Evolutionary conservation across 2,329 filamentous ascomycete genomes (phyloP).

Genomic region (Metarhizium sp.): DNA sequence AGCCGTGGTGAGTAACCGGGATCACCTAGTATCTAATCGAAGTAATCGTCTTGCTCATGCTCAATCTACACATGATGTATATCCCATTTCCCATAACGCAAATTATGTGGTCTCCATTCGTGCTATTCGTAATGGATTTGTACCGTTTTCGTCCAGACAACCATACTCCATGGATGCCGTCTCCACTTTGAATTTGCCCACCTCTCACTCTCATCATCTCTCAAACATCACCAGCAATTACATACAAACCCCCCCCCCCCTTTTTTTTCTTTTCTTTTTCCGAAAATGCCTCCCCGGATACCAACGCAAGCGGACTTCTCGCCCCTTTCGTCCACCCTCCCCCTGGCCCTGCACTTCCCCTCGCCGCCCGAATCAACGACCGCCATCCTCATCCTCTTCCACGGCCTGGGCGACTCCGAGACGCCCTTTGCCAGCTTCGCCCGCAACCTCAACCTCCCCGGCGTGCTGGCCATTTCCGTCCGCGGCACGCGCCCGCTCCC

Average conservation of each 20-base stretch:
- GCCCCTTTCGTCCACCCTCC: conserved; percentile 30
- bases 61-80: too few species aligned
- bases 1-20: too few species aligned
- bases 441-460: conserved; percentile 59
- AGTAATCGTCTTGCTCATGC: too few species aligned
- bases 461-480: conserved; percentile 66
- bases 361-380: conserved; percentile 52
- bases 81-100: too few species aligned
- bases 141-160: too few species aligned
- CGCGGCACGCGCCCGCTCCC: conserved; percentile 63
- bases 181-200: too few species aligned
- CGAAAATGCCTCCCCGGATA: conserved; percentile 36
- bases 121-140: too few species aligned
- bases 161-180: too few species aligned
- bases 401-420: conserved; percentile 74
- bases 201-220: neutral
- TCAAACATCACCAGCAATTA: conserved; percentile 1
- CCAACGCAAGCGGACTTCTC: conserved; percentile 42
- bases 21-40: too few species aligned
- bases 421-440: conserved; percentile 60
- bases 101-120: too few species aligned
- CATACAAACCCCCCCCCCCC: neutral
- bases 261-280: too few species aligned
- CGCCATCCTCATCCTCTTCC: conserved; percentile 71
- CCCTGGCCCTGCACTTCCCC: conserved; percentile 38